A percentile compares a stretch with the other conserved stretches of the same genome.
phyloP scores from a whole-genome alignment of 345 rosid genomes.

The Aquilaria sinensis region DNA sequence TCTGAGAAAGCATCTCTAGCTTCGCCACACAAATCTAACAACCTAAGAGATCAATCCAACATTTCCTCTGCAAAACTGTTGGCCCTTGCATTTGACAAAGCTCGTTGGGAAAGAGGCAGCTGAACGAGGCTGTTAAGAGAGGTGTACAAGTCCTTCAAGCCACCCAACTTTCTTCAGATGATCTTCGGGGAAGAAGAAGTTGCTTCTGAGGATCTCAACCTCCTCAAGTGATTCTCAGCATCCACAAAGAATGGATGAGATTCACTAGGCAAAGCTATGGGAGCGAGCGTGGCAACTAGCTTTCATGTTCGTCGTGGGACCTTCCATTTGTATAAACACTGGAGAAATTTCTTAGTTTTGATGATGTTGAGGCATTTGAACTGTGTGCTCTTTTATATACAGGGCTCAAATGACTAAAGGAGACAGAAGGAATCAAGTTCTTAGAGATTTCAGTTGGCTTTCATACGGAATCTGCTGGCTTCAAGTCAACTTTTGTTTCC shows the following conservation, averaged over 20 bases:
- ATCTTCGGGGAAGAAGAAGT: slow-evolving; percentile 5
- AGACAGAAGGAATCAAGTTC: slow-evolving; percentile 8
- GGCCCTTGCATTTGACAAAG: slow-evolving; percentile 2
- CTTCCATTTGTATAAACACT: not conserved
- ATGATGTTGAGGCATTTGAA: slow-evolving; percentile 1
- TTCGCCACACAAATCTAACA: slow-evolving; percentile 9
- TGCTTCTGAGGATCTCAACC: slow-evolving; percentile 11
- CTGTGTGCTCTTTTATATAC: not conserved
- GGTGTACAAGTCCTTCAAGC: slow-evolving; percentile 12
- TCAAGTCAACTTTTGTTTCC: not conserved
- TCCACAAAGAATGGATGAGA: slow-evolving; percentile 11
- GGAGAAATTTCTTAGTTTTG: not conserved
- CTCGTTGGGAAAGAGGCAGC: slow-evolving; percentile 9
- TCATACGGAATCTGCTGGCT: not conserved
- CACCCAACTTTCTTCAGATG: slow-evolving; percentile 6
- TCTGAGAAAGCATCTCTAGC: not conserved
- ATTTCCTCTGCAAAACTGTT: not conserved
- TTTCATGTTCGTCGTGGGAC: not conserved
- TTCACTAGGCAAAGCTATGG: slow-evolving; percentile 21
- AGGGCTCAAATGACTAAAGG: not conserved
- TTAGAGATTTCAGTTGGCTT: slow-evolving; percentile 1
- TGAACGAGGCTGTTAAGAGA: slow-evolving; percentile 18
- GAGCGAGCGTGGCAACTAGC: slow-evolving; percentile 14
- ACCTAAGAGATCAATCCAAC: slow-evolving; percentile 23
- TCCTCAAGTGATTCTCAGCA: slow-evolving; percentile 15